phyloP scores from a whole-genome alignment of 1,284 basidiomycete genomes.

The Singerocomus rubriflavus region DNA sequence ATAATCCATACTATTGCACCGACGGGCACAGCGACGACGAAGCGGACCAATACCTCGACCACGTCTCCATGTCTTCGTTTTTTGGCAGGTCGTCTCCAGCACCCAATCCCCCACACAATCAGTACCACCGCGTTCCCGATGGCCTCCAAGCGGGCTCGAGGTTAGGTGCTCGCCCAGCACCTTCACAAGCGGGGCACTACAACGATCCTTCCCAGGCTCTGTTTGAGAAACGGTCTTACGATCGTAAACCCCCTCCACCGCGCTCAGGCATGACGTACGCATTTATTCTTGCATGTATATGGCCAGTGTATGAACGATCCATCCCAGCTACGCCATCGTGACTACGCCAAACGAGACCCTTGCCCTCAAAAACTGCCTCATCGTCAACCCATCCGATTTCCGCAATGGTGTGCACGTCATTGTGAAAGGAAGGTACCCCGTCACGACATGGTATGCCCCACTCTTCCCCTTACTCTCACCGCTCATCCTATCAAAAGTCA shows the following conservation, averaged over 20 bases:
- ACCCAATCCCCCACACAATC: conserved; percentile 38
- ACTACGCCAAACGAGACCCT: conserved; percentile 58
- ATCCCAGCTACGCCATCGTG: conserved; percentile 54
- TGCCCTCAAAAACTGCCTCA: conserved; percentile 79
- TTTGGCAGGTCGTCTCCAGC: conserved; percentile 44
- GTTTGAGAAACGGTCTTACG: conserved; percentile 51
- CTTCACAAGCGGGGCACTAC: conserved; percentile 44
- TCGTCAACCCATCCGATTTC: conserved; percentile 79
- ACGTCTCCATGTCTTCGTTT: conserved; percentile 40
- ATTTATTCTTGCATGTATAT: neutral
- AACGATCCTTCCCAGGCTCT: conserved; percentile 50
- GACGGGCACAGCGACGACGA: conserved; percentile 1
- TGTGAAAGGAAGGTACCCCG: conserved; percentile 64
- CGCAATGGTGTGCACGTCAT: conserved; percentile 68
- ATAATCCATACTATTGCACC: no score
- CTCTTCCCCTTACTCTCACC: neutral
- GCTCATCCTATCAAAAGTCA: conserved; percentile 45
- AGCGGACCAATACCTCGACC: neutral
- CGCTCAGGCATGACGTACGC: conserved; percentile 43
- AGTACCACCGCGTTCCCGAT: conserved; percentile 49
- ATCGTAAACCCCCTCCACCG: conserved; percentile 40
- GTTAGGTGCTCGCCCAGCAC: conserved; percentile 19
- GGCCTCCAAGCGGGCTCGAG: conserved; percentile 22
- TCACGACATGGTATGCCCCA: conserved; percentile 66
- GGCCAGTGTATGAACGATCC: neutral